Evolutionary conservation across 345 rosid genomes (phyloP).

Genomic region (Citrus trifoliata): DNA sequence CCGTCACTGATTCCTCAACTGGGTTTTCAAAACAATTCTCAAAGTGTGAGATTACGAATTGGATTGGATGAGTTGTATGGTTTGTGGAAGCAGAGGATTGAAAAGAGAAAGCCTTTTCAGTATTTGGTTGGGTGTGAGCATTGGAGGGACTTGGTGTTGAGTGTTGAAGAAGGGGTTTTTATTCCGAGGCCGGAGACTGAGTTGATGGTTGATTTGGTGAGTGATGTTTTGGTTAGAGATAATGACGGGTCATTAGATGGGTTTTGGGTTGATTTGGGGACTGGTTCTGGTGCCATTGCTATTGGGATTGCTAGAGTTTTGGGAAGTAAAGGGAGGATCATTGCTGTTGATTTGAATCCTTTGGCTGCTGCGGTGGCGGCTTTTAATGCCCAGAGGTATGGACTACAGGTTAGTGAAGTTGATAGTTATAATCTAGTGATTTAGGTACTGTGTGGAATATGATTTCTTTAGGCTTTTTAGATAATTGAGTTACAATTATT

Average conservation of each 20-base stretch:
- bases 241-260: conserved; percentile 37
- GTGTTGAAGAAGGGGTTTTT: conserved; percentile 85
- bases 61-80: conserved; percentile 55
- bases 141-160: conserved; percentile 84
- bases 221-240: conserved; percentile 28
- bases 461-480: neutral
- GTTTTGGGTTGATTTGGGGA: conserved; percentile 86
- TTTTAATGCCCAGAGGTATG: conserved; percentile 65
- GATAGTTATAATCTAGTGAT: neutral
- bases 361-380: conserved; percentile 59
- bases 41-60: conserved; percentile 34
- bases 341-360: conserved; percentile 78
- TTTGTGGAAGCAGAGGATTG: conserved; percentile 79
- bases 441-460: neutral
- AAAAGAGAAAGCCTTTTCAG: conserved; percentile 84
- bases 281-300: conserved; percentile 90
- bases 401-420: conserved; percentile 49
- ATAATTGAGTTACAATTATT: neutral
- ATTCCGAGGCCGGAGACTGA: conserved; percentile 97
- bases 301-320: conserved; percentile 58
- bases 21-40: conserved; percentile 16
- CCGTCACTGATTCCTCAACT: conserved; percentile 22
- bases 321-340: conserved; percentile 44
- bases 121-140: conserved; percentile 91
- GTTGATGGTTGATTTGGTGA: conserved; percentile 63